Base-by-base conservation (phyloP, 2,329 filamentous ascomycete species). In the Epichloe bromicola region DNA sequence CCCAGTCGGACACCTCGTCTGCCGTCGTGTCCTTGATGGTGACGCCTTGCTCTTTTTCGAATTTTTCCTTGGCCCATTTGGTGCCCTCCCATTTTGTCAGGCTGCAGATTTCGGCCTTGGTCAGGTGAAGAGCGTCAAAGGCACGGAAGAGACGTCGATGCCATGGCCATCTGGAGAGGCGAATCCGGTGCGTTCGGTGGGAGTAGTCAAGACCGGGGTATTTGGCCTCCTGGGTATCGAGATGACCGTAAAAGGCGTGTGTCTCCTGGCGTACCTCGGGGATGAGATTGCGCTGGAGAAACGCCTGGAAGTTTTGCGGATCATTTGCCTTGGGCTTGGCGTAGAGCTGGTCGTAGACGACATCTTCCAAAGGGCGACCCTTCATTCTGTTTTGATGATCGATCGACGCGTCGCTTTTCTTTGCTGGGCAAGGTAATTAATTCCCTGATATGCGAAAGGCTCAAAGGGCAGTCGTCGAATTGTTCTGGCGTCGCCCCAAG, bases 1-100 rank as follows among this genome's bases (percentile, higher is more conserved):
- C 58, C 76, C 76, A 88, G 53, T 78, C 74, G 3, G 71, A 69
- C 52, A 90, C 82, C 23, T 78, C 82, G 59, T 86, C 82, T 48
- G 77, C 78, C 1, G 85, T 83, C 5, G 86, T 88, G 61, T 91
- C 86, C 46, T 70, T 67, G 55, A 91, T 88, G 33, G 68, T 69
- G 53, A 85, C 75, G 36, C 81, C 81, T 60, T 88, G 83, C 61
- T 90, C 86, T 52, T 76, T 75, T 70, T 91, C 86, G 62, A 82
- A 91, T 50, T 85, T 79, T 62, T 89, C 84, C 62, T 88, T 83
- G 54, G 86, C 86, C 86, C 86, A 90, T 55, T 83, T 81, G 10
- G 86, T 90, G 52, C 86, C 86, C 69, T 90, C 86, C 86, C 86
- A 91, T 61, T 86, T 83, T 53, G 86, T 89, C 62, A 90, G 72